These are phyloP conservation scores for Pseudocercospora crystallina DNA, from an alignment of 2,329 filamentous ascomycete species.

Conservation along the genomic window DNA sequence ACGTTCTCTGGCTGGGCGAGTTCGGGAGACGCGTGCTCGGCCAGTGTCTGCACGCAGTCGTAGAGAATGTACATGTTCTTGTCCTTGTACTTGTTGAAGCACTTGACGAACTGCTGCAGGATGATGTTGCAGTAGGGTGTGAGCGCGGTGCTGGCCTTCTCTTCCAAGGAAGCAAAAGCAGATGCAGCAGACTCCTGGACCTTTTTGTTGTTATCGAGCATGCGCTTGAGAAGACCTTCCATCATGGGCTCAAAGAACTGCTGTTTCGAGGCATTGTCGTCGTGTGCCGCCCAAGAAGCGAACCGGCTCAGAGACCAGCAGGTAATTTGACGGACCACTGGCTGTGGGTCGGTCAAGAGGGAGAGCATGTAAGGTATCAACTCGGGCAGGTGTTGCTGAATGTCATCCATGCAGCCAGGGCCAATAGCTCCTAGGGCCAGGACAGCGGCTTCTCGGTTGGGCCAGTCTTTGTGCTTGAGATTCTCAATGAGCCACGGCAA, in stretches of 20 bases:
- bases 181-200: slow-evolving; percentile 96
- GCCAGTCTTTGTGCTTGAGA: slow-evolving; percentile 85
- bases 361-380: slow-evolving; percentile 87
- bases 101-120: slow-evolving; percentile 85
- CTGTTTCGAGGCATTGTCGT: slow-evolving; percentile 67
- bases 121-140: slow-evolving; percentile 87
- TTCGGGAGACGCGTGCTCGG: slow-evolving; percentile 81
- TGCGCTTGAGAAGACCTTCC: slow-evolving; percentile 89
- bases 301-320: slow-evolving; percentile 97
- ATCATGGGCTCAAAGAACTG: slow-evolving; percentile 93
- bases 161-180: slow-evolving; percentile 92
- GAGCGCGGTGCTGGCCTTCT: slow-evolving; percentile 79
- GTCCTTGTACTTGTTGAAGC: slow-evolving; percentile 95
- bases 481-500: slow-evolving; percentile 90
- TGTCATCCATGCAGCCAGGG: slow-evolving; percentile 87
- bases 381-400: slow-evolving; percentile 86
- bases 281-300: slow-evolving; percentile 82
- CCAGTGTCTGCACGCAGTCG: slow-evolving; percentile 95
- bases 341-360: slow-evolving; percentile 78
- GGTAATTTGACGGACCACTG: slow-evolving; percentile 92
- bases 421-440: slow-evolving; percentile 92
- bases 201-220: slow-evolving; percentile 97
- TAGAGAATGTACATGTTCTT: slow-evolving; percentile 99
- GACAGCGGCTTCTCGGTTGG: slow-evolving; percentile 87
- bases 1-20: slow-evolving; percentile 81